Base-by-base conservation (phyloP, 345 rosid genomes). In the Microcos paniculata region DNA sequence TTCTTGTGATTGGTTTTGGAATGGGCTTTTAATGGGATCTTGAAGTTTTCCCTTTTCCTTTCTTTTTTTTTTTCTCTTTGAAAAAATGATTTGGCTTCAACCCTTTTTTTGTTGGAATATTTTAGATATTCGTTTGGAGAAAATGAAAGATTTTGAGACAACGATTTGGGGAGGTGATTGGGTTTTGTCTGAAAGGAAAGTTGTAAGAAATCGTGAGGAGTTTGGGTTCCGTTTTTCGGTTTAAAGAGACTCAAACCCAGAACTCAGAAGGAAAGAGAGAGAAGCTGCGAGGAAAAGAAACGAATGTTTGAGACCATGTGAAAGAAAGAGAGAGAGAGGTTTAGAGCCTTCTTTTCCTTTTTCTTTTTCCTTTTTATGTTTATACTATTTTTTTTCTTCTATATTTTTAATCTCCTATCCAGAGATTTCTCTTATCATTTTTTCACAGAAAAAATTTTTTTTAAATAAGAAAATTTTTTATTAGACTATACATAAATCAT, bases 231-330 rank as follows among this genome's bases (percentile, higher is more conserved):
- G 6, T 26, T 61, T 67, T 26, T 26, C 71, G 2, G 72, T 68
- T 68, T 24, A 67, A 35, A 67, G 63, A 28, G 9, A 26, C 0
- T 55, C 58, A 53, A 8, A 53, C 26, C 4, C 19, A 5, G 23
- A n/a, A 64, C 4, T 7, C 11, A 9, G 55, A 48, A 9, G 13
- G 6, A 31, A 26, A 26, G 71, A 67, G 35, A 26, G 31, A 45
- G 55, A 24, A 24, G 16, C 16, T 57, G 62, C 1, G 31, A 24
- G 8, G 62, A 66, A 66, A 66, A 24, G 55, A 15, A 67, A 26
- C 40, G 56, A 46, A 67, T 67, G 40, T 67, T 46, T 67, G 71
- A 45, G 38, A 67, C 53, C 53, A 45, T 15, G 71, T 43, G 53
- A 21, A 23, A 21, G 51, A 35, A 4, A 35, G 40, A 12, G 0